Evolutionary conservation across 441 rosid species (phyloP).

Genomic region (Arabidopsis lyrata): DNA sequence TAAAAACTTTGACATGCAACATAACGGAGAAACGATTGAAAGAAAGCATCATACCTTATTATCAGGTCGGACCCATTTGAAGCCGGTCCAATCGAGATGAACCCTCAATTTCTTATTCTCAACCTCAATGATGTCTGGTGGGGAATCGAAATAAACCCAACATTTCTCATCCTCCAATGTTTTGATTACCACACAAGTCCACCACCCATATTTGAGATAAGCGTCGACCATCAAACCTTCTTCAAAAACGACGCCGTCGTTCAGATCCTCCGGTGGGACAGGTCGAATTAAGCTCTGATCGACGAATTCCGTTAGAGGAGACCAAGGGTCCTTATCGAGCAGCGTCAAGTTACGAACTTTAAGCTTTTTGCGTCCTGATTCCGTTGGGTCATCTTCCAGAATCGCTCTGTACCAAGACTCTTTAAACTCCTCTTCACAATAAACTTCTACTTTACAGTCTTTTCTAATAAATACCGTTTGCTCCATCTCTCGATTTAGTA

Average conservation of each 20-base stretch:
- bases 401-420: not conserved
- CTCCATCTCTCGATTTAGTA: not conserved
- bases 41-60: not conserved
- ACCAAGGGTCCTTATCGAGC: not conserved
- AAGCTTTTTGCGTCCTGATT: not conserved
- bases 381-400: not conserved
- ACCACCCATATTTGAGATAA: conserved; percentile 55
- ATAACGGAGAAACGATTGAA: too few relatives aligned
- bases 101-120: conserved; percentile 39
- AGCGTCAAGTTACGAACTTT: not conserved
- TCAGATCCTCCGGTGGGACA: not conserved
- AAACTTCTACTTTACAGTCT: not conserved
- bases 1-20: not conserved
- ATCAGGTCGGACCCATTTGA: not conserved
- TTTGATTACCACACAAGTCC: conserved; percentile 52
- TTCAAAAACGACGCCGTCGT: not conserved
- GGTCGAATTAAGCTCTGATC: not conserved
- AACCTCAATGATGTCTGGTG: conserved; percentile 39
- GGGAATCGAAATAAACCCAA: conserved; percentile 46
- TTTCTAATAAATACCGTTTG: not conserved
- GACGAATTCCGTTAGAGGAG: not conserved
- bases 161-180: conserved; percentile 38
- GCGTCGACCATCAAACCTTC: not conserved
- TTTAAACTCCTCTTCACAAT: not conserved
- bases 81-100: conserved; percentile 4